Evolutionary conservation across 2,329 filamentous ascomycete species (phyloP).

Genomic region (Lizonia empirigonia): DNA sequence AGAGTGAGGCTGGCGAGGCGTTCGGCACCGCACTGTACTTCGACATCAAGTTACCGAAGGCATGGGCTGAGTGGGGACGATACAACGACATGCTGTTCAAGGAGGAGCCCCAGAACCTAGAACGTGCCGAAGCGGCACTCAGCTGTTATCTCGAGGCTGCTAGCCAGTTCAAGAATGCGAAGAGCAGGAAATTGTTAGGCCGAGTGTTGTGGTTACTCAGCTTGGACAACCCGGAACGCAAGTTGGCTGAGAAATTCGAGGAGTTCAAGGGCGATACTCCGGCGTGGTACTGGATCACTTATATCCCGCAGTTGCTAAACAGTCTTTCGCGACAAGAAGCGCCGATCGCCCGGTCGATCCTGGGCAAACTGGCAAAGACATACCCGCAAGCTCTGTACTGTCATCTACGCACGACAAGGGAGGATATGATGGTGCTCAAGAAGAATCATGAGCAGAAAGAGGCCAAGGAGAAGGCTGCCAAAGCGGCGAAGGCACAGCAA

Average conservation of each 20-base stretch:
- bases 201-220: slow-evolving; percentile 95
- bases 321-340: slow-evolving; percentile 92
- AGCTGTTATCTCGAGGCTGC: slow-evolving; percentile 97
- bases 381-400: slow-evolving; percentile 97
- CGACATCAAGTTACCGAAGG: slow-evolving; percentile 92
- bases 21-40: slow-evolving; percentile 96
- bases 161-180: slow-evolving; percentile 95
- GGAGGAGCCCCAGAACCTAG: slow-evolving; percentile 80
- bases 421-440: slow-evolving; percentile 92
- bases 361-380: slow-evolving; percentile 91
- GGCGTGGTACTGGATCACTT: slow-evolving; percentile 99
- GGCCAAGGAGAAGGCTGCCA: slow-evolving; percentile 59
- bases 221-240: slow-evolving; percentile 84
- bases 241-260: slow-evolving; percentile 84
- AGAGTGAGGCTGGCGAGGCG: slow-evolving; percentile 88
- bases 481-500: slow-evolving; percentile 62
- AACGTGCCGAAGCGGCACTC: slow-evolving; percentile 85
- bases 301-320: slow-evolving; percentile 93
- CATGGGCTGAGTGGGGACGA: slow-evolving; percentile 98
- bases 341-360: slow-evolving; percentile 79
- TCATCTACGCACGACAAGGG: slow-evolving; percentile 86
- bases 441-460: slow-evolving; percentile 76
- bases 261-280: slow-evolving; percentile 97
- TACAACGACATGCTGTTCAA: slow-evolving; percentile 98
- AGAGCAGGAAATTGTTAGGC: slow-evolving; percentile 90